Evolutionary conservation across 1,284 basidiomycete species (phyloP), one percentile per base, ranked within the genome.

Genomic region (Irpex lacteus): DNA sequence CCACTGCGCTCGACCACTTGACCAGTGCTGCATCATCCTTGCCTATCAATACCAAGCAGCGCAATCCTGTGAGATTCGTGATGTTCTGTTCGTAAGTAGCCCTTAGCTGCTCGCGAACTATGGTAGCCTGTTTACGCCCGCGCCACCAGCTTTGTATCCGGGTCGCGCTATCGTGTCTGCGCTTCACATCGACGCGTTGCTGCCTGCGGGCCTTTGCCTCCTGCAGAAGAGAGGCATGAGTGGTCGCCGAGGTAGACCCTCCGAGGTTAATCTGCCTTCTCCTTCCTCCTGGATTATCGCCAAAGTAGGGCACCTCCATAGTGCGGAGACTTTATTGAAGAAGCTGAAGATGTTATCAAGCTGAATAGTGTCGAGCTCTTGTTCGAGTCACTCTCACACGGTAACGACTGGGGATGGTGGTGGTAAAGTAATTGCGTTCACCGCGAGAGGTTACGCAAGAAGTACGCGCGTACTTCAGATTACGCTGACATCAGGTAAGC

Each of bases 221-320:
- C 66, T 84, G 80, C 50, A 93, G 77, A 67, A 94, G 82, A 53
- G 83, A 77, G 8, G 80, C 75, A 53, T 85, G 84, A 0, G 85
- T 80, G 15, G 32, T 56, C 7, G 81, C 80, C 13, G 83, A 75
- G 0, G 81, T 82, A 0, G 80, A 73, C 2, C 89, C 89, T n/a
- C 92, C 92, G 37, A 94, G 83, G 73, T 94, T 94, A 69, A 94
- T 94, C 67, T 85, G 81, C 36, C 88, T 83, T 61, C 85, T 81
- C 64, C 81, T 75, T 55, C 72, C 70, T 60, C 70, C 72, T 44
- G 74, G 69, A 26, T 82, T 82, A 65, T 83, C 80, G 9, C 77
- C 79, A 68, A 86, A 85, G 40, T 81, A 68, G 1, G 79, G 72
- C 36, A 74, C 65, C 56, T 71, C 70, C 62, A 70, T 72, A 52